Conservation (phyloP, 495 filamentous ascomycete species). For the Margaritispora aquatica region DNA sequence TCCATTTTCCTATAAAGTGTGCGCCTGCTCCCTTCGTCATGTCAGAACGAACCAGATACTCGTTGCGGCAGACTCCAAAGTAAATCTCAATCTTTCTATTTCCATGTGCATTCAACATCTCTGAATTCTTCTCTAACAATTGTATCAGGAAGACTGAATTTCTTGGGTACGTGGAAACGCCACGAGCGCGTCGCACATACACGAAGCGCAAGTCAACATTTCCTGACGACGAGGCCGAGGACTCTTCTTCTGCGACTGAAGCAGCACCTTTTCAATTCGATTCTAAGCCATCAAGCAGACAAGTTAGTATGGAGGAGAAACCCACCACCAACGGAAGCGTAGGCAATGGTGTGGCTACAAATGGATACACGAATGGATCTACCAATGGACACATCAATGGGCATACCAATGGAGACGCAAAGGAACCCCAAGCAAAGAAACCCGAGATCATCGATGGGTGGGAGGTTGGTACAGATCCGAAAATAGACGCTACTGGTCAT, state of each 20-base stretch:
- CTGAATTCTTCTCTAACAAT: constrained; percentile 1
- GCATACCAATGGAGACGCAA: constrained; percentile 11
- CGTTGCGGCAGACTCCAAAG: constrained; percentile 46
- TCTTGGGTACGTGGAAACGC: constrained; percentile 52
- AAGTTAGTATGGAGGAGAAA: constrained; percentile 27
- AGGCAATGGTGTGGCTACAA: constrained; percentile 20
- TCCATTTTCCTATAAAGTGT: not conserved
- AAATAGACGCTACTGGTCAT: constrained; percentile 70
- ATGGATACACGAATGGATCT: constrained; percentile 9
- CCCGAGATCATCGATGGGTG: constrained; percentile 55
- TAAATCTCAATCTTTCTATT: constrained; percentile 16
- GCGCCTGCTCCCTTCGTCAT: constrained; percentile 8
- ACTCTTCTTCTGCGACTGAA: constrained; percentile 21
- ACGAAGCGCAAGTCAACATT: constrained; percentile 37
- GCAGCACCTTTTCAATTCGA: constrained; percentile 15
- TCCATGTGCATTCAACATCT: no score
- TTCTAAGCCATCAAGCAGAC: constrained; percentile 23
- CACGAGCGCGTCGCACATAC: constrained; percentile 34
- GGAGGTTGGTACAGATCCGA: constrained; percentile 64
- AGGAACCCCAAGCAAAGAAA: constrained; percentile 19
- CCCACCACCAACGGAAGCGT: constrained; percentile 16
- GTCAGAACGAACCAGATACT: constrained; percentile 31
- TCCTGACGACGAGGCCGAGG: constrained; percentile 18
- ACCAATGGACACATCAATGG: constrained; percentile 30
- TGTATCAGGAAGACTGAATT: constrained; percentile 47